phyloP scores from a whole-genome alignment of 2,329 filamentous ascomycete species.

The Teratosphaeriaceae sp. region DNA sequence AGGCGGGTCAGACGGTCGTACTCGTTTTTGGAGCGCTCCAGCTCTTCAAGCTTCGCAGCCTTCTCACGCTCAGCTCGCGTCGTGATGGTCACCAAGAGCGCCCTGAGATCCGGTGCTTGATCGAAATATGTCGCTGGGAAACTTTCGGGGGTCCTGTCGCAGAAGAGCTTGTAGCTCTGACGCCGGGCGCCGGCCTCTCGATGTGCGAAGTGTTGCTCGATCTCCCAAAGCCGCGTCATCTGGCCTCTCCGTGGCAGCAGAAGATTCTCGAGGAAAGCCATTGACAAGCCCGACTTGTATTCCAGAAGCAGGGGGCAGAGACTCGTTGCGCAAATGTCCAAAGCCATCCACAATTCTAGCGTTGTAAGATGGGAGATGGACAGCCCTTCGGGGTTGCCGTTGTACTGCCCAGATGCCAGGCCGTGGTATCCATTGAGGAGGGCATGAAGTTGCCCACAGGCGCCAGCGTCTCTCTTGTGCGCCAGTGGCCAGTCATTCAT shows the following conservation, averaged over 20 bases:
- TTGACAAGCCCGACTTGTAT: slow-evolving; percentile 47
- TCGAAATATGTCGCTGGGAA: slow-evolving; percentile 44
- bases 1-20: slow-evolving; percentile 31
- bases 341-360: slow-evolving; percentile 52
- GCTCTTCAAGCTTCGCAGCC: slow-evolving; percentile 35
- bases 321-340: slow-evolving; percentile 45
- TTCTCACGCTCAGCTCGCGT: slow-evolving; percentile 22
- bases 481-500: slow-evolving; percentile 11
- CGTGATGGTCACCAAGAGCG: slow-evolving; percentile 30
- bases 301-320: slow-evolving; percentile 44
- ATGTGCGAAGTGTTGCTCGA: slow-evolving; percentile 45
- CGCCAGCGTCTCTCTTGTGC: neutral
- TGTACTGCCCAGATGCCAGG: slow-evolving; percentile 31
- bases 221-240: slow-evolving; percentile 43
- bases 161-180: slow-evolving; percentile 41
- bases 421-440: slow-evolving; percentile 16
- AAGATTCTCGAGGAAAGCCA: slow-evolving; percentile 48
- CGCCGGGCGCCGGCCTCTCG: slow-evolving; percentile 27
- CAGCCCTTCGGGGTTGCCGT: slow-evolving; percentile 42
- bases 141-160: slow-evolving; percentile 29
- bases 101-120: slow-evolving; percentile 14
- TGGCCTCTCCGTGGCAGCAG: slow-evolving; percentile 43
- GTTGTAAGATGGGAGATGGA: slow-evolving; percentile 48
- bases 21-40: slow-evolving; percentile 27
- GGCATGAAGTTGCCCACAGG: slow-evolving; percentile 7